Evolutionary conservation across 2,329 filamentous ascomycete species (phyloP).

Genomic region (Lachnellula arida): DNA sequence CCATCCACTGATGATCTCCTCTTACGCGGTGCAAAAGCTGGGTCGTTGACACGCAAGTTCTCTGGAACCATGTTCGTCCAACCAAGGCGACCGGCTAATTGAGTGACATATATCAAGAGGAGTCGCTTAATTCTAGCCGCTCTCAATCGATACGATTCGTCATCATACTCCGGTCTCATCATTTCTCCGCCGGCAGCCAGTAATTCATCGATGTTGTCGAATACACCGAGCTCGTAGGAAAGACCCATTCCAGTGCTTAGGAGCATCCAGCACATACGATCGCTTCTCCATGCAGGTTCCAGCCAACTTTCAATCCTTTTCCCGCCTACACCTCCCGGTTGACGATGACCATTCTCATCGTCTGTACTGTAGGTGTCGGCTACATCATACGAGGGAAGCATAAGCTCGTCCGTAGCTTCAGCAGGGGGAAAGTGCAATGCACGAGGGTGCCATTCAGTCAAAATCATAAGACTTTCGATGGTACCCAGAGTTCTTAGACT

Average conservation of each 20-base stretch:
- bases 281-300: slow-evolving; percentile 89
- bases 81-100: slow-evolving; percentile 87
- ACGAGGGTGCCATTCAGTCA: slow-evolving; percentile 96
- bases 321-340: slow-evolving; percentile 61
- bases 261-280: slow-evolving; percentile 98
- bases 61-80: slow-evolving; percentile 91
- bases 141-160: slow-evolving; percentile 71
- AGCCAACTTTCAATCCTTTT: slow-evolving; percentile 92
- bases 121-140: slow-evolving; percentile 79
- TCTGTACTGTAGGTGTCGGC: slow-evolving; percentile 40
- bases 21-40: slow-evolving; percentile 45
- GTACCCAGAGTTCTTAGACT: slow-evolving; percentile 87
- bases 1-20: slow-evolving; percentile 43
- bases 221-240: slow-evolving; percentile 91
- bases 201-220: slow-evolving; percentile 79
- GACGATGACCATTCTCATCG: slow-evolving; percentile 38
- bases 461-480: slow-evolving; percentile 86
- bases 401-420: slow-evolving; percentile 65
- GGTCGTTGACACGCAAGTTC: slow-evolving; percentile 53
- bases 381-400: slow-evolving; percentile 55
- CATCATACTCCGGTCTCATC: slow-evolving; percentile 62
- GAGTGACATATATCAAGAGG: slow-evolving; percentile 84
- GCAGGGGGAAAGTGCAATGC: slow-evolving; percentile 90
- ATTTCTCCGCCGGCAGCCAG: slow-evolving; percentile 54
- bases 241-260: slow-evolving; percentile 86